Percentiles rank a stretch among this genome's conserved stretches.
These are phyloP conservation scores for Prosopis cineraria DNA, from an alignment of 306 rosid species.

Conservation along the genomic window DNA sequence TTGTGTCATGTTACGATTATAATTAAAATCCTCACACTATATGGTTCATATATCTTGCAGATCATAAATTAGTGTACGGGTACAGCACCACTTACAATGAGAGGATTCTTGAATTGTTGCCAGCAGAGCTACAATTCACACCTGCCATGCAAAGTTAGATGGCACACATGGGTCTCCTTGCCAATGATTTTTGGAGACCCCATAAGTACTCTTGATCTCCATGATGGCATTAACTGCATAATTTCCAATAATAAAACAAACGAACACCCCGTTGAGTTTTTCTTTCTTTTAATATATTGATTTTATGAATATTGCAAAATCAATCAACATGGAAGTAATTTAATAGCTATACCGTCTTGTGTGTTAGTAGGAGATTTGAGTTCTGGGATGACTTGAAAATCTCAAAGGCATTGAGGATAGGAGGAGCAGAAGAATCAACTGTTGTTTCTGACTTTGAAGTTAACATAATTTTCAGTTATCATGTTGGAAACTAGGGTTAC, in stretches of 20 bases:
- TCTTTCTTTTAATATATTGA: neutral
- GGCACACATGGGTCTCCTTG: too few species aligned
- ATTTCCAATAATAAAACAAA: neutral
- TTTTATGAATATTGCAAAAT: neutral
- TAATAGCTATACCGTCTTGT: neutral
- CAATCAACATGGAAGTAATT: neutral
- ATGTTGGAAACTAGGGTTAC: neutral
- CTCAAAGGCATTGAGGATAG: constrained; percentile 48
- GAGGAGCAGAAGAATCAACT: too few species aligned
- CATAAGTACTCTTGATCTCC: constrained; percentile 14
- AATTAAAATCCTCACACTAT: neutral
- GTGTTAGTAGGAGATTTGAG: neutral
- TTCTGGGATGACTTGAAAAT: neutral
- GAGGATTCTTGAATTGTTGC: too few species aligned
- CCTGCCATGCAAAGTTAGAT: too few species aligned
- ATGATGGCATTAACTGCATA: constrained; percentile 1
- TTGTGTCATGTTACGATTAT: neutral
- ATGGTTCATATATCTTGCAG: too few species aligned
- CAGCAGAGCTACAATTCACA: too few species aligned
- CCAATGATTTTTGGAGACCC: too few species aligned
- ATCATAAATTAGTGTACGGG: neutral
- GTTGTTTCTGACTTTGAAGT: neutral
- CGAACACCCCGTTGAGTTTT: neutral
- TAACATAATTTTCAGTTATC: neutral
- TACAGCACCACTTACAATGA: constrained; percentile 31